Base-by-base conservation (phyloP, 163 green algal species). In the Scenedesmus sp. region DNA sequence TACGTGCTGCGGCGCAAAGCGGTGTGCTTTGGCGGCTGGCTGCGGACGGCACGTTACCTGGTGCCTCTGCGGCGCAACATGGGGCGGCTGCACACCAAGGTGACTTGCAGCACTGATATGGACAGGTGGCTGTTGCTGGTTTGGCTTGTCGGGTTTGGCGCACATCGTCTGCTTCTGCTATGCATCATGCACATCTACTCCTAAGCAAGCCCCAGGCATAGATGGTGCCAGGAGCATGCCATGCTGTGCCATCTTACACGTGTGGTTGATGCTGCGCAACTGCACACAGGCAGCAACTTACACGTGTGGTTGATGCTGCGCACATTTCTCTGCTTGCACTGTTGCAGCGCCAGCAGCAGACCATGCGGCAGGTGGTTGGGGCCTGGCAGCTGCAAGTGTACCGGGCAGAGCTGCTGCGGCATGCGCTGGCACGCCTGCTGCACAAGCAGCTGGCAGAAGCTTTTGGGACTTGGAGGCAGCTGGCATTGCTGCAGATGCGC, bases 381-480 rank as follows among this genome's bases (percentile, higher is more conserved):
- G 89, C 66, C 52, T 92, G 89, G 89, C 66, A 26, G 60, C 67
- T 62, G 67, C 62, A 76, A 1, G 15, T 12, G 18, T 64, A 77
- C 18, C 34, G 62, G 55, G 77, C 18, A n/a, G 15, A 88, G 62
- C 60, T 92, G 70, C 84, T 93, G 83, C 90, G n/a, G 6, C 26
- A 82, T 6, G 92, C 89, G 34, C 46, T 93, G 26, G 79, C 34
- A 57, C 82, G 67, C 2, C 67, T 92, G 54, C 13, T 81, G 67
- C 85, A 91, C 57, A 74, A 56, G 46, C 67, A 54, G 1, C 46
- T 93, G 5, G 87, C 90, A 1, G 59, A 26, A 6, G 90, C 87
- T 7, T 91, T 92, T 83, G 82, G 57, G 46, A 56, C 54, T 2
- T 94, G 90, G 90, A 93, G 88, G 67, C 60, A 77, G 56, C 57